Percentiles rank a stretch among this genome's conserved stretches.
phyloP scores from a whole-genome alignment of 805 yeast genomes.

The Vanderwaltozyma tropicalis region DNA sequence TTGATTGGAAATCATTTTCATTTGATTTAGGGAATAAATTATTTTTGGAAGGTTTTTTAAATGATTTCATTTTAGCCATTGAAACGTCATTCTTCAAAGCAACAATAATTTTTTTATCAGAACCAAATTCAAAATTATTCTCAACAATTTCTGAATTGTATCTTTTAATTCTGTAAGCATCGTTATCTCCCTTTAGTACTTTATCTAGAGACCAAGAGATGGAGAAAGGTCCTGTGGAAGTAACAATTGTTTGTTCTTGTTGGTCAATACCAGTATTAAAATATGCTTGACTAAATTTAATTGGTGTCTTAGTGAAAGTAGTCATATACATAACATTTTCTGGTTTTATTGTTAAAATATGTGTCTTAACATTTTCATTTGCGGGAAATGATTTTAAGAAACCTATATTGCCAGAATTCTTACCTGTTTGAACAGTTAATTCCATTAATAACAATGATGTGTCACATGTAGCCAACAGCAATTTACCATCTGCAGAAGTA shows the following conservation, averaged over 20 bases:
- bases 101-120: slow-evolving; percentile 58
- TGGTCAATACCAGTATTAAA: slow-evolving; percentile 63
- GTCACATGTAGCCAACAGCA: slow-evolving; percentile 72
- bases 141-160: slow-evolving; percentile 55
- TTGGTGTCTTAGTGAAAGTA: slow-evolving; percentile 36
- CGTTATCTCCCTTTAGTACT: slow-evolving; percentile 41
- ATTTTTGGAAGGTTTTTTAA: slow-evolving; percentile 46
- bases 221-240: slow-evolving; percentile 75
- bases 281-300: slow-evolving; percentile 60
- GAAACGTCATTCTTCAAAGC: slow-evolving; percentile 71
- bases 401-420: slow-evolving; percentile 49
- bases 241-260: slow-evolving; percentile 60
- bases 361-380: slow-evolving; percentile 59
- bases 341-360: slow-evolving; percentile 55
- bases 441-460: slow-evolving; percentile 64
- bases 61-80: slow-evolving; percentile 49
- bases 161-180: slow-evolving; percentile 53
- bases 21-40: slow-evolving; percentile 27
- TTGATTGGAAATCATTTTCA: slow-evolving; percentile 1
- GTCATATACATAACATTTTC: slow-evolving; percentile 60
- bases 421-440: slow-evolving; percentile 50
- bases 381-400: slow-evolving; percentile 54
- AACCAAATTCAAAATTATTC: slow-evolving; percentile 69
- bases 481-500: slow-evolving; percentile 68
- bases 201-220: slow-evolving; percentile 68